Conservation (phyloP, 192 early-diverging fungal species). For the Chytriomyces confervae region DNA sequence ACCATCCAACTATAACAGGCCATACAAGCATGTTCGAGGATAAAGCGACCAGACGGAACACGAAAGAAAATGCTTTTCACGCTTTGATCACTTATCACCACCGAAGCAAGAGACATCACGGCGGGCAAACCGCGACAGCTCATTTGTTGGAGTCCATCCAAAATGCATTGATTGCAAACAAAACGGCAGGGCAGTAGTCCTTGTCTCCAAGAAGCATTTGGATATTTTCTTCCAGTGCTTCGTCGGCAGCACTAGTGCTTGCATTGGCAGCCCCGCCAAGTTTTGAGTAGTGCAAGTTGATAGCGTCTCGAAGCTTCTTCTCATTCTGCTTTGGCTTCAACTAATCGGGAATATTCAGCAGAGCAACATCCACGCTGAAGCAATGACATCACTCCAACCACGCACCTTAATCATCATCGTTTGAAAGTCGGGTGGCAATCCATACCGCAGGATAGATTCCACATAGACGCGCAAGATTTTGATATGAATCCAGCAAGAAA, state of each 20-base stretch:
- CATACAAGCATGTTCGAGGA: no score
- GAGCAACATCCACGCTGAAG: constrained; percentile 35
- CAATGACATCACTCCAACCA: constrained; percentile 10
- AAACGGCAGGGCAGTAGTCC: constrained; percentile 90
- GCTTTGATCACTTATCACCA: no score
- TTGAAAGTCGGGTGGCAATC: constrained; percentile 94
- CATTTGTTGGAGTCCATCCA: constrained; percentile 35
- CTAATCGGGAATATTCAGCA: constrained; percentile 42
- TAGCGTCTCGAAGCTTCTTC: constrained; percentile 74
- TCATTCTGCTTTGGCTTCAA: constrained; percentile 79
- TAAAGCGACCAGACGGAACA: no score
- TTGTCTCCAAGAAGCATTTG: constrained; percentile 78
- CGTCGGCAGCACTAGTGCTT: constrained; percentile 39
- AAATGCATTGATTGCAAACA: constrained; percentile 69
- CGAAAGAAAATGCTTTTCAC: no score
- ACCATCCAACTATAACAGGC: no score
- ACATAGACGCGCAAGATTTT: constrained; percentile 96
- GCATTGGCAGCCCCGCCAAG: constrained; percentile 74
- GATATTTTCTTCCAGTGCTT: constrained; percentile 85
- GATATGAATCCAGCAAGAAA: constrained; percentile 91
- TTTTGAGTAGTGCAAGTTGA: constrained; percentile 82
- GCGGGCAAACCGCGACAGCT: neutral
- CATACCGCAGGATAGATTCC: constrained; percentile 96
- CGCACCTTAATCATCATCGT: constrained; percentile 70
- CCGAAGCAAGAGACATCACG: neutral